These are phyloP conservation scores for Ceratobasidium sp. DNA, from an alignment of 1,284 basidiomycete species.

Conservation along the genomic window DNA sequence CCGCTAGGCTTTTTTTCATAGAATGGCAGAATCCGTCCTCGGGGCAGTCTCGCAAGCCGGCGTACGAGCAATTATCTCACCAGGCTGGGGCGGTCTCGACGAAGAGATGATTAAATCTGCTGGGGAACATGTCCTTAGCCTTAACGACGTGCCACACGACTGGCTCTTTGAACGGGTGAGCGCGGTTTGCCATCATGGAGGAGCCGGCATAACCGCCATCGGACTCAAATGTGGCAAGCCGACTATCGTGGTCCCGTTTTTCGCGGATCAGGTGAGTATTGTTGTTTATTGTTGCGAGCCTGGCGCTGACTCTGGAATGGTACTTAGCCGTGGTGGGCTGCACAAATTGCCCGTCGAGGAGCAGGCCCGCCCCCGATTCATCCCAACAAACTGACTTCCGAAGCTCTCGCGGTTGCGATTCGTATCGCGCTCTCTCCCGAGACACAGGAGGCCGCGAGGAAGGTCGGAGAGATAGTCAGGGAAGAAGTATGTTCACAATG, in stretches of 20 bases:
- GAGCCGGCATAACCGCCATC: constrained; percentile 50
- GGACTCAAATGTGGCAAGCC: constrained; percentile 66
- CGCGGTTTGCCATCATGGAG: constrained; percentile 73
- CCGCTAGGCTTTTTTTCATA: too few relatives aligned
- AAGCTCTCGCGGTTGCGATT: constrained; percentile 64
- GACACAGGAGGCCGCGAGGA: constrained; percentile 56
- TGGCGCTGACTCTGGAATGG: constrained; percentile 30
- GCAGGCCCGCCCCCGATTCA: constrained; percentile 67
- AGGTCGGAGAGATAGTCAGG: constrained; percentile 60
- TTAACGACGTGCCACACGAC: constrained; percentile 71
- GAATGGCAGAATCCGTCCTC: constrained; percentile 57
- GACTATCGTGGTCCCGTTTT: constrained; percentile 70
- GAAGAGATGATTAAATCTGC: constrained; percentile 53
- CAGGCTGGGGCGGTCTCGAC: constrained; percentile 67
- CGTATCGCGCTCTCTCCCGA: constrained; percentile 55
- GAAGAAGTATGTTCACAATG: constrained; percentile 59
- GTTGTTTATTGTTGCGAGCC: constrained; percentile 50
- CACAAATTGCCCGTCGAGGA: constrained; percentile 46
- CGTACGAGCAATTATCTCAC: constrained; percentile 63
- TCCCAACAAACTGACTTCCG: constrained; percentile 58
- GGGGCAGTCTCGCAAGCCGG: constrained; percentile 61
- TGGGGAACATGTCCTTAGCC: constrained; percentile 62
- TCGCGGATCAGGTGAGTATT: constrained; percentile 61
- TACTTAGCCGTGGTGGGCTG: constrained; percentile 44
- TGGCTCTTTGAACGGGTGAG: constrained; percentile 71